These are phyloP conservation scores for Pyricularia grisea DNA, from an alignment of 2,329 filamentous ascomycete species.

Conservation along the genomic window DNA sequence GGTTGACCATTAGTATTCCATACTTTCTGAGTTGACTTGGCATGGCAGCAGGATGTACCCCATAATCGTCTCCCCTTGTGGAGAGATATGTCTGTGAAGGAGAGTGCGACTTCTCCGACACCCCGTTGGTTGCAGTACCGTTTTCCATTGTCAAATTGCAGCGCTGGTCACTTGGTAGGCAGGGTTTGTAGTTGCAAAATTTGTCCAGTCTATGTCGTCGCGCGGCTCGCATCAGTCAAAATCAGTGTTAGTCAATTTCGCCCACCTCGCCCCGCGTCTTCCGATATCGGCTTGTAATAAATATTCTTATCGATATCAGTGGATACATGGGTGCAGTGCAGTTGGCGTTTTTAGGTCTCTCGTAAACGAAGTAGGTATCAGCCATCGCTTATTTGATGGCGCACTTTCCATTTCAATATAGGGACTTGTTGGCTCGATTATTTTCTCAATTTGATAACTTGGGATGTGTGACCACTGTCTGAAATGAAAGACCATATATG, in stretches of 20 bases:
- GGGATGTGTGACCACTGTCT: not conserved
- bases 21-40: not conserved
- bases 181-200: not conserved
- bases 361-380: not conserved
- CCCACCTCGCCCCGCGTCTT: not conserved
- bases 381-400: not conserved
- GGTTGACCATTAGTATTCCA: not conserved
- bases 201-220: not conserved
- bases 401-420: not conserved
- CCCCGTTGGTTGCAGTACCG: constrained; percentile 3
- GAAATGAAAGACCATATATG: too few relatives aligned
- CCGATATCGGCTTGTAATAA: not conserved
- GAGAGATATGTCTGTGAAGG: constrained; percentile 12
- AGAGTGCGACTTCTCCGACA: constrained; percentile 10
- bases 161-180: not conserved
- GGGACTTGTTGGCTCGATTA: not conserved
- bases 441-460: not conserved
- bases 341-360: not conserved
- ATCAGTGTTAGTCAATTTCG: not conserved
- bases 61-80: constrained; percentile 7
- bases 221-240: not conserved
- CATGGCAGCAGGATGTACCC: not conserved
- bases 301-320: not conserved
- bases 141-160: not conserved
- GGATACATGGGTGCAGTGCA: too few relatives aligned